Base-by-base conservation (phyloP, 257 asterid species). In the Nicotiana paniculata region DNA sequence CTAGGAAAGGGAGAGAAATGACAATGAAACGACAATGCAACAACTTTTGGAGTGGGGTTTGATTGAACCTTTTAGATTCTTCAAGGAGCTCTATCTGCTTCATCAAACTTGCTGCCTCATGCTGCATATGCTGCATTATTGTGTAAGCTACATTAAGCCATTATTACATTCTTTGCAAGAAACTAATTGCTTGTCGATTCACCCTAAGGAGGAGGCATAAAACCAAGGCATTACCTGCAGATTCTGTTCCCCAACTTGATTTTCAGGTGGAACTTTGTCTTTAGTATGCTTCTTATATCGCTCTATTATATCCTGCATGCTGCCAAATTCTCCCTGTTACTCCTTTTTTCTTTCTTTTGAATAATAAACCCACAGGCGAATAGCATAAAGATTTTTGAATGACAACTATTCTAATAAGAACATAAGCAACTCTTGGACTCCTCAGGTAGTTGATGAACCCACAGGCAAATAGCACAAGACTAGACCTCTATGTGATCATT, bases 71-170 rank as follows among this genome's bases (percentile, higher is more conserved):
- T 82, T 91, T 94, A 32, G 97, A 87, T 67, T 87, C 26, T 90
- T 96, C 98, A 48, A 96, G 98, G 28, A 80, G 84, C 90, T 96
- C 99, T 55, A 94, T 91, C 91, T 90, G 91, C 84, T 90, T 92
- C 92, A 90, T 83, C 96, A 96, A 83, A 67, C 80, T 81, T 80
- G 90, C 94, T 55, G 97, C 85, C 81, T 94, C 98, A 55, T 85
- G 91, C 93, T 89, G 90, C 85, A 96, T 78, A 8, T 91, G 93
- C 91, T 89, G 82, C 65, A 80, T 16, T n/a, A 3, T 80, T 33
- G 62, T 63, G 62, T 48, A 80, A 62, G 75, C 16, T 79, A 37
- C 24, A 37, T 8, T 59, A n/a, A 24, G 3, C 79, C 32, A 2
- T 51, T 51, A 6, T 28, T 8, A 3, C 8, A 3, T 26, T 26